phyloP scores from a whole-genome alignment of 768 basidiomycete genomes.

The Mycena metata region DNA sequence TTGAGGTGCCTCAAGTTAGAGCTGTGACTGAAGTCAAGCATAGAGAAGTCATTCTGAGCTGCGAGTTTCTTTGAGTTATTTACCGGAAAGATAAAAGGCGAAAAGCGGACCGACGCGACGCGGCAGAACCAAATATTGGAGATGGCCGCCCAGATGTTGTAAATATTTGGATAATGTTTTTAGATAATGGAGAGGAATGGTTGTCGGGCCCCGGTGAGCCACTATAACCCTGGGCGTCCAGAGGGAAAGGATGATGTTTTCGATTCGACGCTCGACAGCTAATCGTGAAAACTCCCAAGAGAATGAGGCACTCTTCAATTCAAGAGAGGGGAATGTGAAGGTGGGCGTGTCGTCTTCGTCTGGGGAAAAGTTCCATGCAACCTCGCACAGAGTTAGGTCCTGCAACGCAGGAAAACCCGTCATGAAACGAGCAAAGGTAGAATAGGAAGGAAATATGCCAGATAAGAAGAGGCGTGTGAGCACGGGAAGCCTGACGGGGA shows the following conservation, averaged over 20 bases:
- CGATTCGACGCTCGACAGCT: background rate
- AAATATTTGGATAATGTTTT: background rate
- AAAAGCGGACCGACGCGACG: background rate
- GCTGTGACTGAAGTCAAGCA: conserved; percentile 1
- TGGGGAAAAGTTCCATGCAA: background rate
- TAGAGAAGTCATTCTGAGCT: background rate
- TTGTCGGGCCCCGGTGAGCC: background rate
- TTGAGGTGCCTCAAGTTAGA: background rate
- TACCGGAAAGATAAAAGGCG: too few relatives aligned
- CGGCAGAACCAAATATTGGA: background rate
- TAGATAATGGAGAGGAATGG: background rate
- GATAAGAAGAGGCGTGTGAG: background rate
- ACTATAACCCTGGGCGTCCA: background rate
- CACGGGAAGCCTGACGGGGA: background rate
- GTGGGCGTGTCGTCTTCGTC: background rate
- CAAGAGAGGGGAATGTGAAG: background rate
- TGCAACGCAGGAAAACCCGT: background rate
- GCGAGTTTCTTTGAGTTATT: too few relatives aligned
- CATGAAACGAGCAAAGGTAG: background rate
- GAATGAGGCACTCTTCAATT: background rate
- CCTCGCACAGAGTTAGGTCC: background rate
- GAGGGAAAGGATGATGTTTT: too few relatives aligned
- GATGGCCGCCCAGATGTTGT: background rate
- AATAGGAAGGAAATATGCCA: background rate
- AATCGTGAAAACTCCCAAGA: background rate